Evolutionary conservation across 2,329 filamentous ascomycete genomes (phyloP), one percentile per base, ranked within the genome.

Genomic region (Chalaropsis thielavioides): DNA sequence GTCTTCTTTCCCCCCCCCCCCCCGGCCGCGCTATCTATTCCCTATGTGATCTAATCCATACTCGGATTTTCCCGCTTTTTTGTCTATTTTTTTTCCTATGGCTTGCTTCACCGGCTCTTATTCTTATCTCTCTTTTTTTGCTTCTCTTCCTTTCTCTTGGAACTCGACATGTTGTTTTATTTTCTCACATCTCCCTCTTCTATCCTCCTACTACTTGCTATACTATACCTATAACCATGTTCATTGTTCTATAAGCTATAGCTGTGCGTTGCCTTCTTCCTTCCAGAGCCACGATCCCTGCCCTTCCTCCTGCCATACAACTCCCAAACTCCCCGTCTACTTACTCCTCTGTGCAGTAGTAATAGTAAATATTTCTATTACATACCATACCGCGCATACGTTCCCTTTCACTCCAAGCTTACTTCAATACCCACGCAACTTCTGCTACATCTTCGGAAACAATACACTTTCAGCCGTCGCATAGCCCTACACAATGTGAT

Each of bases 21-120:
- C 17, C 58, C n/a, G n/a, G 4, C 58, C 13, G 31, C 38, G 15
- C 35, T 61, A 35, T n/a, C 22, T 61, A 22, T 61, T 35, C 35
- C 19, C 35, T 61, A 17, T 41, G 19, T 61, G 58, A 44, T 41
- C 35, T 22, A 38, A 38, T 35, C 51, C 51, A 56, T 56, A 24
- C 27, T 56, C 51, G 44, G 22, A 15, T 63, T 38, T 63, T 63
- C 31, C 35, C 61, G 41, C 46, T 54, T 54, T 51, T 63, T 63
- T 63, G 22, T 51, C 27, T 46, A 13, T 17, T 43, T 38, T 61
- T 41, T 22, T 49, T 49, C n/a, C 46, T 22, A 8, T 22, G 11
- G 46, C n/a, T 49, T 22, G n/a, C 15, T 49, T 49, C 24, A 22
- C 46, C n/a, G 35, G 3, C n/a, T 51, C 31, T 51, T n/a, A 24